Evolutionary conservation across 108 stramenopile species (phyloP).

Genomic region (Asterionellopsis glacialis): DNA sequence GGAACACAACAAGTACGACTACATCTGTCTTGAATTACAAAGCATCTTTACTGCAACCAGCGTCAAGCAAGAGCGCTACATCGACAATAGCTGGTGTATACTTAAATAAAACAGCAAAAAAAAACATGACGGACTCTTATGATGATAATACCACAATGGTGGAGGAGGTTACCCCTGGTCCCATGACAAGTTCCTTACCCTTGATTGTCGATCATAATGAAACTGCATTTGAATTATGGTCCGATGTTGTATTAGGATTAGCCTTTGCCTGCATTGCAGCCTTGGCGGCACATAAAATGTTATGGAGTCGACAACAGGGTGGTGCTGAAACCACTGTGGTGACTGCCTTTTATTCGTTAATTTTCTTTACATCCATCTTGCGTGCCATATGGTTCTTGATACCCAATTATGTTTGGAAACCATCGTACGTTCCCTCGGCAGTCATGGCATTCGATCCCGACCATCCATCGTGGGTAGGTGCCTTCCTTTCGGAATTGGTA

Average conservation of each 20-base stretch:
- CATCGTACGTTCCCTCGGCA: conserved; percentile 81
- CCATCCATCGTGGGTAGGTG: conserved; percentile 78
- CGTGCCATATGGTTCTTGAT: conserved; percentile 90
- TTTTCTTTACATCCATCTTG: conserved; percentile 71
- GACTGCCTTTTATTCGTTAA: conserved; percentile 93
- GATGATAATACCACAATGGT: no score
- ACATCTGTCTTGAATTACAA: no score
- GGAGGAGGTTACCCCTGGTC: neutral
- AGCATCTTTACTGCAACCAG: no score
- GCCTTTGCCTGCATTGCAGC: conserved; percentile 77
- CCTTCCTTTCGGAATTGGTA: conserved; percentile 73
- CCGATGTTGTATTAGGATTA: conserved; percentile 57
- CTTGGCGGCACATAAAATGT: conserved; percentile 76
- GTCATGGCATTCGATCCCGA: conserved; percentile 79
- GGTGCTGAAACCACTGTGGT: conserved; percentile 91
- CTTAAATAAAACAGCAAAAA: no score
- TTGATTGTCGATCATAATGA: neutral
- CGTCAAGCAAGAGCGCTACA: no score
- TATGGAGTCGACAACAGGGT: conserved; percentile 62
- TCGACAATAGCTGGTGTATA: no score
- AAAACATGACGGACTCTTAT: no score
- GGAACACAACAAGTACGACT: no score
- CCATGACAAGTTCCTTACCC: neutral
- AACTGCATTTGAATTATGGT: conserved; percentile 51
- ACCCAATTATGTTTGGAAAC: conserved; percentile 74